These are phyloP conservation scores for Micractinium sp. DNA, from an alignment of 139 green algal genomes.

Conservation along the genomic window DNA sequence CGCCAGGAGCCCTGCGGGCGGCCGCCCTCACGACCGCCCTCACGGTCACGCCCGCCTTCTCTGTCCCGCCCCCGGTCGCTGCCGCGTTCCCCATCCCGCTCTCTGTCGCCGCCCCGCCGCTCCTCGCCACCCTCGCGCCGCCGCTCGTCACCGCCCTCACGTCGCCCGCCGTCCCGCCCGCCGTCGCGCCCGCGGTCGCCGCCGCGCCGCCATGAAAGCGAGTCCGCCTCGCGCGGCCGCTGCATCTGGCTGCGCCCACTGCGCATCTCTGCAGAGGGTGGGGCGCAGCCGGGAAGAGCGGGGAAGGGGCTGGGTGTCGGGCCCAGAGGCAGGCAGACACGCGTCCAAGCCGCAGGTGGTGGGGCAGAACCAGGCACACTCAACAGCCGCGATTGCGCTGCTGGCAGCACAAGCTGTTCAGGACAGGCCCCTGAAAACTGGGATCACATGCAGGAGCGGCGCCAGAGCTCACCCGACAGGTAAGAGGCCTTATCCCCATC, in stretches of 20 bases:
- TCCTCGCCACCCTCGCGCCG: constrained; percentile 5
- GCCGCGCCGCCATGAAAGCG: constrained; percentile 51
- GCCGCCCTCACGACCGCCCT: not conserved
- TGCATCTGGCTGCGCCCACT: constrained; percentile 58
- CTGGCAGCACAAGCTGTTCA: not conserved
- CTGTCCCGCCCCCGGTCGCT: not conserved
- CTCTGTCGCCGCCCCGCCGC: constrained; percentile 34
- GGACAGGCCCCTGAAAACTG: not conserved
- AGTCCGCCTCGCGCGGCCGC: constrained; percentile 44
- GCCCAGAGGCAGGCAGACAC: not conserved
- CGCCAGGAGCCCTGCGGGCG: not conserved
- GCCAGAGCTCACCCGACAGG: not conserved
- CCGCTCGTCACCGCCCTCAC: constrained; percentile 15
- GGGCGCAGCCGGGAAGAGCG: not conserved
- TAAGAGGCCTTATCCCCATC: constrained; percentile 10
- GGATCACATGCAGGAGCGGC: not conserved
- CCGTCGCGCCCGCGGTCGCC: not conserved
- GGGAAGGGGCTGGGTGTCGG: too few relatives aligned
- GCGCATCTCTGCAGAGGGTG: not conserved
- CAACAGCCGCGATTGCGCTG: not conserved
- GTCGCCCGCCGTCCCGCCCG: constrained; percentile 1
- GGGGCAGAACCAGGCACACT: too few relatives aligned
- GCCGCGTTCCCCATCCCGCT: not conserved
- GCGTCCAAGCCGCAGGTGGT: too few relatives aligned
- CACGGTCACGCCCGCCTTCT: not conserved